Conservation (phyloP, 208 protist species). For the Trypanosomatidae sp. region DNA sequence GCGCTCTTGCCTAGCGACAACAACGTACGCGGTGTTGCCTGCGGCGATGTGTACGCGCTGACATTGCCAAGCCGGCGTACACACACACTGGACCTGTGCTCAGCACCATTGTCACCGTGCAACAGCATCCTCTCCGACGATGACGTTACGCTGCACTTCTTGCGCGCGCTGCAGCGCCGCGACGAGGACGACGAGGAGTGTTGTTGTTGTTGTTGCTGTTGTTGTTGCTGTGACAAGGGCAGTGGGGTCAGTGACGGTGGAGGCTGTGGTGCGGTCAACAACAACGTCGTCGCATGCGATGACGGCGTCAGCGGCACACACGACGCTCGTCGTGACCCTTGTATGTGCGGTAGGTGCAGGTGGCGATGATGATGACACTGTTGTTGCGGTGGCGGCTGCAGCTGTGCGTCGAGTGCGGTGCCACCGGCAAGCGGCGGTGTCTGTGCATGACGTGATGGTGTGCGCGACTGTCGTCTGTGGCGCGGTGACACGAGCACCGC, state of each 20-base stretch:
- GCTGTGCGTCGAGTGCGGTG: background rate
- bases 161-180: background rate
- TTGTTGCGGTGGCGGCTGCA: conserved; percentile 8
- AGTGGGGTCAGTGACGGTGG: background rate
- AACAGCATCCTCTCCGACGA: conserved; percentile 16
- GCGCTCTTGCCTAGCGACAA: conserved; percentile 8
- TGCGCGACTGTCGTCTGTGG: too few relatives aligned
- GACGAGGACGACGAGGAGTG: background rate
- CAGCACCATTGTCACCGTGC: too few relatives aligned
- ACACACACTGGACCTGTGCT: too few relatives aligned
- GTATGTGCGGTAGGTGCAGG: background rate
- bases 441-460: too few relatives aligned
- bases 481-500: too few relatives aligned
- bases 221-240: background rate
- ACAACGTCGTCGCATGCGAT: background rate
- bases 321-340: background rate
- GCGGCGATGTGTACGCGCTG: background rate
- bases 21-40: background rate
- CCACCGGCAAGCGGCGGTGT: background rate
- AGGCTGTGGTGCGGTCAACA: background rate
- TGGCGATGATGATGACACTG: conserved; percentile 5
- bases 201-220: background rate
- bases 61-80: background rate
- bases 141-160: background rate
- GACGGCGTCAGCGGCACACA: too few relatives aligned